Base-by-base conservation (phyloP, 202 grass and related monocot genomes). In the Setaria viridis region DNA sequence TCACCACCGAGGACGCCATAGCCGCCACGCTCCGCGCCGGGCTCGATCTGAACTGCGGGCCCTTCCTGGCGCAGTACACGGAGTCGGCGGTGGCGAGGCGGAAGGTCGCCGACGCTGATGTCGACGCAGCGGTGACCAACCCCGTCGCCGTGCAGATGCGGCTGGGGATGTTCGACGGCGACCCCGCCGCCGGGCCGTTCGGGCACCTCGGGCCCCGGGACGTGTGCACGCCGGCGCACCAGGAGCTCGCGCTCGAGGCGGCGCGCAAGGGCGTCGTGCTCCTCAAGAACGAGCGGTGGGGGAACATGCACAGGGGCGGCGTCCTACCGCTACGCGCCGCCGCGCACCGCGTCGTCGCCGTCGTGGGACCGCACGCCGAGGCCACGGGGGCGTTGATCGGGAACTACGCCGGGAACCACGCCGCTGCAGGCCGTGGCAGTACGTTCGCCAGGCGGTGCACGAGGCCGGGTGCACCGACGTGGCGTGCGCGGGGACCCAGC, bases 111-210 rank as follows among this genome's bases (percentile, higher is more conserved):
- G 91, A 94, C 46, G 88, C 76, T 0, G 82, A 98, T 32, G 35
- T 98, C 5, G 89, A 98, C 19, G 29, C 55, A 0, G 93, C 96
- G 13, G 49, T 98, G 13, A 20, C 34, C 11, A 92, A 98, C 82
- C 95, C 96, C 4, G 49, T 95, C 5, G 49, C 72, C 0, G 96
- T 98, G 19, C 96, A 95, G 76, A 91, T 95, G 93, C 86, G 93
- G 11, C 75, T 98, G 1, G 91, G 96, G 9, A 95, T 98, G 93
- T 98, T 80, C 71, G 93, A 98, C 20, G 96, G 93, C 34, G 91
- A 92, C 3, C 84, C 49, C 0, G 78, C 77, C 0, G 13, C 45
- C 0, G 91, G 92, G 11, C 93, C 90, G 29, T 98, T 91, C 72
- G 91, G 90, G 0, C 79, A 88, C 76, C 84, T 98, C 0, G 91